Evolutionary conservation across 2,329 filamentous ascomycete genomes (phyloP), one percentile per base, ranked within the genome.

Genomic region (Uncinocarpus reesii): DNA sequence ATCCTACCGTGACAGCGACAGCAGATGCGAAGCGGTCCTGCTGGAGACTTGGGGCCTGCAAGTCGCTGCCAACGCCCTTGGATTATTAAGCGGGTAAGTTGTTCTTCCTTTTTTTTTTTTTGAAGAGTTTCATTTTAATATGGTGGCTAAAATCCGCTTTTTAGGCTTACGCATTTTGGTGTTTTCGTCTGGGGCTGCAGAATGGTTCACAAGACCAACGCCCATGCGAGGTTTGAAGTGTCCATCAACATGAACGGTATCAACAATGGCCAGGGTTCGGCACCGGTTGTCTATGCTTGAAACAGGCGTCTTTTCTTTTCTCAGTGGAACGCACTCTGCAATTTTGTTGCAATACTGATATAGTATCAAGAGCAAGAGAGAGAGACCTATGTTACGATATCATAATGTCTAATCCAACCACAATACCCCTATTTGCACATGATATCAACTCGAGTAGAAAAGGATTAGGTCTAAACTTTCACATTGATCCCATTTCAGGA

Each of bases 111-210:
- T 28, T 18, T 35, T 35, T 35, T 35, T 16, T 35, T 35, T 35
- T 35, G 5, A 18, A 16, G n/a, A 4, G 7, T 37, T 18, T 36
- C 20, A 18, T 5, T 36, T 36, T 18, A 18, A 7, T 18, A 18
- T 36, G n/a, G n/a, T 36, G 16, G 6, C 15, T 36, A 36, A 36
- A 5, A n/a, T 20, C 8, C 15, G 20, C 10, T 13, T 15, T 41
- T 21, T 26, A 49, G 47, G 16, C 16, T 49, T 11, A 18, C 11
- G 18, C 47, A 49, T 41, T 49, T 49, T 23, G 41, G 34, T 13
- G 37, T 49, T 13, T 43, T 49, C 15, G 47, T 49, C 34, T 49
- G 47, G 47, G 47, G 41, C 47, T 49, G 47, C 35, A 35, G 18
- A 28, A 41, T 41, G 29, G 42, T 45, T n/a, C 29, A 49, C n/a